phyloP scores from a whole-genome alignment of 257 asterid genomes.

The Mitragyna speciosa region DNA sequence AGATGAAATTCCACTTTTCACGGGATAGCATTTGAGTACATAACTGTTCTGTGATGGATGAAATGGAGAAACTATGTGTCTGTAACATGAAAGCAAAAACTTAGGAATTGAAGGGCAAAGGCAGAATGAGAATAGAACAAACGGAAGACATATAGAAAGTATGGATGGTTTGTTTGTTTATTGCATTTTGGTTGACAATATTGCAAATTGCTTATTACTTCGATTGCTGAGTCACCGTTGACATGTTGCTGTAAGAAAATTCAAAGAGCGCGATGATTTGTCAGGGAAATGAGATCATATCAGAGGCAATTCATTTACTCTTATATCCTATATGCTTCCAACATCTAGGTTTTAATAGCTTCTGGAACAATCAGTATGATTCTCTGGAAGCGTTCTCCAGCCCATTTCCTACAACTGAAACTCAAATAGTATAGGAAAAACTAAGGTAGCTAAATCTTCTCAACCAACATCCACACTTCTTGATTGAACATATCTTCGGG shows the following conservation, averaged over 20 bases:
- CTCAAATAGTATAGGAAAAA: not conserved
- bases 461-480: not conserved
- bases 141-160: not conserved
- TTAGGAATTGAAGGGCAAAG: slow-evolving; percentile 1
- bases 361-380: not conserved
- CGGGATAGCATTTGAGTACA: not conserved
- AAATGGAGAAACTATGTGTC: not conserved
- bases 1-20: not conserved
- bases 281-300: not conserved
- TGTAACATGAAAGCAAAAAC: not conserved
- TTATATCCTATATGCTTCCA: not conserved
- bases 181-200: not conserved
- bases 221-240: not conserved
- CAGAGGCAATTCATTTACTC: not conserved
- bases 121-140: not conserved
- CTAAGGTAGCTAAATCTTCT: not conserved
- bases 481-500: not conserved
- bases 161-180: not conserved
- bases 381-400: slow-evolving; percentile 1
- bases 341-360: not conserved
- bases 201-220: not conserved
- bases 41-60: not conserved
- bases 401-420: too few relatives aligned
- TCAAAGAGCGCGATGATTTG: not conserved
- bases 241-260: not conserved